These are phyloP conservation scores for Apiospora arundinis DNA, from an alignment of 2,329 filamentous ascomycete species.

Conservation along the genomic window DNA sequence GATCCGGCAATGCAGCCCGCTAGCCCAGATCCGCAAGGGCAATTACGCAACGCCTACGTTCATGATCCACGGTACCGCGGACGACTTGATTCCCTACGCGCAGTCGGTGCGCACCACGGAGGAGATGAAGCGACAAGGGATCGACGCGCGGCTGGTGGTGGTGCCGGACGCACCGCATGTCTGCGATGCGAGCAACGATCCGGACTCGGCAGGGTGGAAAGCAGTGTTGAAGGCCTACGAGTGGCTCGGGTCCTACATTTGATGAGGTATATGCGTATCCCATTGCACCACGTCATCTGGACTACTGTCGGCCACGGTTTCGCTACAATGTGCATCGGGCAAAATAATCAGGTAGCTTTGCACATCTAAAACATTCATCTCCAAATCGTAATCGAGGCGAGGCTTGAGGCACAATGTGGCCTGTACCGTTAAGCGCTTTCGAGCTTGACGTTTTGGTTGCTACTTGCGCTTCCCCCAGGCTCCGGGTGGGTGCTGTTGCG, in stretches of 20 bases:
- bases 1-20: conserved; percentile 32
- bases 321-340: no score
- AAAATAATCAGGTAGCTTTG: no score
- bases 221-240: conserved; percentile 25
- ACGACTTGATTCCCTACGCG: conserved; percentile 38
- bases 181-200: conserved; percentile 27
- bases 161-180: conserved; percentile 28
- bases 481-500: no score
- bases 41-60: conserved; percentile 39
- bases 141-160: conserved; percentile 27
- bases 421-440: no score
- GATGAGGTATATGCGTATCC: not conserved
- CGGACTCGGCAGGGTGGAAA: conserved; percentile 24
- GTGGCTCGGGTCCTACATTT: conserved; percentile 20
- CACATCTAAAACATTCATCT: no score
- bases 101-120: conserved; percentile 32
- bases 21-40: conserved; percentile 34
- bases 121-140: conserved; percentile 26
- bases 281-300: no score
- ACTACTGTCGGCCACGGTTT: not conserved
- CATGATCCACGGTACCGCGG: conserved; percentile 36
- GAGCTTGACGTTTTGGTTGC: no score
- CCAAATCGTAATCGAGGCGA: no score
- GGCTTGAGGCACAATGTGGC: no score
- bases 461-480: no score